phyloP scores from a whole-genome alignment of 192 early-diverging fungal species.

The Coemansia sp. region DNA sequence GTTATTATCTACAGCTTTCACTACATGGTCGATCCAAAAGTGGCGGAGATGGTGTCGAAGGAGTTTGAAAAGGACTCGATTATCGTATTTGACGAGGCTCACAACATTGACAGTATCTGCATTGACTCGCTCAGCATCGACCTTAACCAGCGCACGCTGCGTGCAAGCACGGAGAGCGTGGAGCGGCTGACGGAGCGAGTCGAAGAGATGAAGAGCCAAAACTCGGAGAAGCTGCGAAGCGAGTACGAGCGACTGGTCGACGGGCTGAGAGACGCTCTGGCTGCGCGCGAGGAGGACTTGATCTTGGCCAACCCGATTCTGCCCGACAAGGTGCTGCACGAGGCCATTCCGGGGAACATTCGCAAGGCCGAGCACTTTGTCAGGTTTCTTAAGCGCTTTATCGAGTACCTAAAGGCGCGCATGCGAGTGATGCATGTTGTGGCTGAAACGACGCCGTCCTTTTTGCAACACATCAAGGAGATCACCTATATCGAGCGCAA shows the following conservation, averaged over 20 bases:
- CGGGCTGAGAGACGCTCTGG: slow-evolving; percentile 72
- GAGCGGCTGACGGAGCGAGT: slow-evolving; percentile 68
- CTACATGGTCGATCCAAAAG: slow-evolving; percentile 99
- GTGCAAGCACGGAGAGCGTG: slow-evolving; percentile 83
- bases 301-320: slow-evolving; percentile 93
- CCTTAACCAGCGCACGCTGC: slow-evolving; percentile 84
- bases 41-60: slow-evolving; percentile 94
- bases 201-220: slow-evolving; percentile 77
- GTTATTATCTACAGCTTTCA: slow-evolving; percentile 99
- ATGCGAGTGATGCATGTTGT: slow-evolving; percentile 96
- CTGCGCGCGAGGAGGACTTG: slow-evolving; percentile 77
- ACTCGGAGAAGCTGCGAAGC: slow-evolving; percentile 81
- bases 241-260: slow-evolving; percentile 92
- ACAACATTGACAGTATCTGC: slow-evolving; percentile 99
- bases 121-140: slow-evolving; percentile 97
- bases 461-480: slow-evolving; percentile 89
- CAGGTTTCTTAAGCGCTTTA: slow-evolving; percentile 89
- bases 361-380: slow-evolving; percentile 98
- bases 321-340: slow-evolving; percentile 87
- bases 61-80: slow-evolving; percentile 93
- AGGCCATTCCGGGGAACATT: slow-evolving; percentile 97
- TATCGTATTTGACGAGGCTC: slow-evolving; percentile 99
- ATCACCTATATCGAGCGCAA: slow-evolving; percentile 95
- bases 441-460: slow-evolving; percentile 91
- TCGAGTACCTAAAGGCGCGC: slow-evolving; percentile 98